Evolutionary conservation across 2,329 filamentous ascomycete species (phyloP), one percentile per base, ranked within the genome.

Genomic region (Botrytis aclada): DNA sequence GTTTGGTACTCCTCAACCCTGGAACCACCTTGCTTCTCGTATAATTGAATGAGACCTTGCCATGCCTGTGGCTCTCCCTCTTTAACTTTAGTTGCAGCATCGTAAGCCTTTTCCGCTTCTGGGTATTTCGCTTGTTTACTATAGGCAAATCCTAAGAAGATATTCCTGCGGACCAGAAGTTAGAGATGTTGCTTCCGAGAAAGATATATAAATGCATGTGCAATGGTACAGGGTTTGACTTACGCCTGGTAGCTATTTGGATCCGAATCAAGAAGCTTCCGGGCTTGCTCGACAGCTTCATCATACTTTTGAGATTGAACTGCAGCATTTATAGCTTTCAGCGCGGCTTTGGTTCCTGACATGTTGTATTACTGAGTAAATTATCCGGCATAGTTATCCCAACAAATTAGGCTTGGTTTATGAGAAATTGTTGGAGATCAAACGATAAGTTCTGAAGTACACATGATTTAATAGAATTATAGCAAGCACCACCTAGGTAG

Each of bases 11-110:
- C 87, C 71, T 88, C 86, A 22, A 98, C 84, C 78, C 91, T 93
- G 71, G 87, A 86, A 43, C 84, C 82, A 25, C 89, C 90, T 79
- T 94, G 92, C 78, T 89, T 92, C 83, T 97, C 93, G 80, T 94
- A 98, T 43, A 98, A 83, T 79, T 91, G 93, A 81, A 96, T 88
- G 63, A 99, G 85, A 1, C 96, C 96, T 81, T 97, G 93, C 94
- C 93, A 98, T 76, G 93, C 93, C 78, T 95, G 92, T n/a, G 89
- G 85, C 77, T 98, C 94, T 29, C 88, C 85, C 0, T 90, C 88
- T 76, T 93, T 95, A 74, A 93, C 84, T 32, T 86, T 85, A 9
- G 92, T 88, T 1, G 95, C 96, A 45, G 88, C 85, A 58, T 87
- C 85, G 82, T 98, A 98, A 1, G 90, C 89, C 47, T 86, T 88